Evolutionary conservation across 2,329 filamentous ascomycete genomes (phyloP), one percentile per base, ranked within the genome.

Genomic region (Hymenoscyphus infarciens): DNA sequence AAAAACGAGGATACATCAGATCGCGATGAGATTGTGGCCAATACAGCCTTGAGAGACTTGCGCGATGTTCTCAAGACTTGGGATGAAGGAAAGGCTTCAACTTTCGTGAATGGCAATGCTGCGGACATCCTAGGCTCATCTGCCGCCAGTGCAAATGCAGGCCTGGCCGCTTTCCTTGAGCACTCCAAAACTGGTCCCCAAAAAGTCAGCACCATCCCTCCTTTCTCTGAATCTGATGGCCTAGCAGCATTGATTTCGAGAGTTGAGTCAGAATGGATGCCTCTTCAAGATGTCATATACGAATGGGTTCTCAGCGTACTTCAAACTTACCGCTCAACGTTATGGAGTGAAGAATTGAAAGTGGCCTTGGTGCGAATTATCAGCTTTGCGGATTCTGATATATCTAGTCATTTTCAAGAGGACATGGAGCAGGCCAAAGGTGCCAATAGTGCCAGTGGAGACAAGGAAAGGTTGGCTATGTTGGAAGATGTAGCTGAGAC

Each of bases 161-260:
- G 83, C 8, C 77, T 87, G 16, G 84, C 82, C 0, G 85, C 84
- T 3, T 88, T 88, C 67, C 77, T 88, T 3, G 86, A 88, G 67
- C 84, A 88, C 68, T 82, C 84, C 1, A 87, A 87, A 66, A 77
- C 82, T 0, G 80, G 80, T 3, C 79, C 82, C 0, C 80, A 84
- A 68, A 80, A 82, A 57, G 75, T 79, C 25, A 75, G 75, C 1
- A 78, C 77, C n/a, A 78, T 76, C 2, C 76, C 80, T 0, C 68
- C 72, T 0, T 85, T 87, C 64, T 78, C 84, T 22, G 83, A 86
- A 60, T 75, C 77, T 1, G 78, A 78, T 52, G 83, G 83, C 0
- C 73, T 89, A 4, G 74, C 75, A 31, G 67, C 74, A 0, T 89
- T 89, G 68, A 79, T 82, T 1, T 74, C 77, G 27, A 76, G 69